These are phyloP conservation scores for Prunus yedoensis DNA, from an alignment of 331 rosid species.

Conservation along the genomic window DNA sequence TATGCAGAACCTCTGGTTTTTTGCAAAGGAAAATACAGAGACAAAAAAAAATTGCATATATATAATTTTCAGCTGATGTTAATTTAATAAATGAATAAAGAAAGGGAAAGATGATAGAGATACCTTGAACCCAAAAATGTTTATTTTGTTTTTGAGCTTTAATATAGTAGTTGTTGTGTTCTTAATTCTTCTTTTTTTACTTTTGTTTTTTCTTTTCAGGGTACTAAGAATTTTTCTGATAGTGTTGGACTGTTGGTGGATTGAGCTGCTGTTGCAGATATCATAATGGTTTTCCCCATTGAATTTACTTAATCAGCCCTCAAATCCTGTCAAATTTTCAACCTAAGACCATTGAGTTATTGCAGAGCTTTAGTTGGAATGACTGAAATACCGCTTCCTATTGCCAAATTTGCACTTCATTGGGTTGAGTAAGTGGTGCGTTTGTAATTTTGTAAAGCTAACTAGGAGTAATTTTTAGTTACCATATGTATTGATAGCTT, in stretches of 20 bases:
- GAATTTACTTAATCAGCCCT: slow-evolving; percentile 39
- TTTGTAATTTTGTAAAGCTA: slow-evolving; percentile 13
- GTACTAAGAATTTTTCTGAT: slow-evolving; percentile 16
- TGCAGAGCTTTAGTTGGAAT: neutral
- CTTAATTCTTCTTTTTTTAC: neutral
- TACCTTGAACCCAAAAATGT: slow-evolving; percentile 33
- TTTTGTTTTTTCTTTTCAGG: neutral
- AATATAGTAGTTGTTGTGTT: slow-evolving; percentile 1
- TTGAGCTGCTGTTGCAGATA: slow-evolving; percentile 45
- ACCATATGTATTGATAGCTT: neutral
- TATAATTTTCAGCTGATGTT: slow-evolving; percentile 21
- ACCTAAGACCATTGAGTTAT: neutral
- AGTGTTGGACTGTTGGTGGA: slow-evolving; percentile 38
- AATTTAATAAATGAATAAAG: slow-evolving; percentile 29
- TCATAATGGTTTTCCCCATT: slow-evolving; percentile 21
- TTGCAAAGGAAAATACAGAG: slow-evolving; percentile 28
- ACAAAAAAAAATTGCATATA: slow-evolving; percentile 6
- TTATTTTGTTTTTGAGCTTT: slow-evolving; percentile 25
- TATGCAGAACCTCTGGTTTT: slow-evolving; percentile 40
- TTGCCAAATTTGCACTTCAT: neutral
- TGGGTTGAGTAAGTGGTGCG: neutral
- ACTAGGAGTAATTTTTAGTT: neutral
- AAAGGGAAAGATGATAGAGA: slow-evolving; percentile 33
- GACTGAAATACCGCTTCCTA: slow-evolving; percentile 12
- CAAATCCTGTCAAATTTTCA: slow-evolving; percentile 24